Conservation (phyloP, 768 basidiomycete genomes). For the Cystoderma amianthinum region DNA sequence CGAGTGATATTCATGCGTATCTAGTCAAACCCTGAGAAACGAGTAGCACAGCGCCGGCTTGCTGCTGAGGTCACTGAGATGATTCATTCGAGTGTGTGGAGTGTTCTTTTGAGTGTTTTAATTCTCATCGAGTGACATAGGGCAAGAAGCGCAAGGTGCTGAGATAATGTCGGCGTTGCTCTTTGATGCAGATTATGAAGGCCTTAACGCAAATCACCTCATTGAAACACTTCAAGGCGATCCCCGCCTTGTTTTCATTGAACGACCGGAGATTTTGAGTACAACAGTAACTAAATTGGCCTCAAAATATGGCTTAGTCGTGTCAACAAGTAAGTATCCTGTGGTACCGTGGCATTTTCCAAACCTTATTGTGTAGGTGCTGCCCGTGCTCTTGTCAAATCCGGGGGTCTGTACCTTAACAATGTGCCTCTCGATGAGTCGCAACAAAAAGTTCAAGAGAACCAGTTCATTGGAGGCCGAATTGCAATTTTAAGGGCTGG, state of each 20-base stretch:
- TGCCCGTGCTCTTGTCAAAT: constrained; percentile 52
- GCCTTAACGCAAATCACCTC: constrained; percentile 50
- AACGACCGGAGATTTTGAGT: constrained; percentile 42
- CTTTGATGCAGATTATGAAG: constrained; percentile 34
- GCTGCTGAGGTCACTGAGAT: constrained; percentile 50
- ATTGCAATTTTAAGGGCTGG: constrained; percentile 68
- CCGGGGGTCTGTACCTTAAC: constrained; percentile 72
- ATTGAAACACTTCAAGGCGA: constrained; percentile 57
- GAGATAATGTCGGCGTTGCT: constrained; percentile 35
- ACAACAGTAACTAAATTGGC: constrained; percentile 57
- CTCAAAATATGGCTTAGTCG: constrained; percentile 45
- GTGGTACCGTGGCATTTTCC: not conserved
- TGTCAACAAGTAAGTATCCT: constrained; percentile 56
- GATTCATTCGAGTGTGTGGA: constrained; percentile 39
- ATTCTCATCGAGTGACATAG: too few relatives aligned
- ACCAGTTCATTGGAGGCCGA: constrained; percentile 52
- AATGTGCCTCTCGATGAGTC: constrained; percentile 47
- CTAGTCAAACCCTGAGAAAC: constrained; percentile 34
- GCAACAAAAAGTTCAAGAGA: constrained; percentile 28
- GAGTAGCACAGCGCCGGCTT: constrained; percentile 39
- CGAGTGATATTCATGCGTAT: not conserved
- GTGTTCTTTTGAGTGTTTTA: too few relatives aligned
- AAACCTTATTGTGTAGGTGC: constrained; percentile 38
- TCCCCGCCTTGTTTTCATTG: constrained; percentile 50
- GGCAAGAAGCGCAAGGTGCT: constrained; percentile 29